A percentile compares a stretch with the other conserved stretches of the same genome.
phyloP scores from a whole-genome alignment of 75 land plant genomes.

The Gnetum montanum region DNA sequence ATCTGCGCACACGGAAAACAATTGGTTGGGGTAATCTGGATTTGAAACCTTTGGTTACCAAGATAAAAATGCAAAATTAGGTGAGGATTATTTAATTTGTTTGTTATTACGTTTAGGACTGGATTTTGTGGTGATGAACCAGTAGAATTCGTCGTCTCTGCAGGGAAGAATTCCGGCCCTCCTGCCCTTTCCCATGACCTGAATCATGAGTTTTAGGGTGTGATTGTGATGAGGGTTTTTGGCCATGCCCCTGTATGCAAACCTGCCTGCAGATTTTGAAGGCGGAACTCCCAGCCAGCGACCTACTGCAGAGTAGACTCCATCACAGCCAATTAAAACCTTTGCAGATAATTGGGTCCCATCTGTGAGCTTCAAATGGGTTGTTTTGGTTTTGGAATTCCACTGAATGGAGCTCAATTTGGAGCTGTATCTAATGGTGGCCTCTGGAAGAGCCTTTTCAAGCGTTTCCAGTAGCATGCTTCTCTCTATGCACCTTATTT shows the following conservation, averaged over 20 bases:
- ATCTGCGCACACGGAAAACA: not conserved
- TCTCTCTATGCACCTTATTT: conserved; percentile 41
- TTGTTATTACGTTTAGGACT: conserved; percentile 6
- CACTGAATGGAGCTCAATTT: no score
- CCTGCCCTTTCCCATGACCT: conserved; percentile 41
- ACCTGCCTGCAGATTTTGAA: conserved; percentile 37
- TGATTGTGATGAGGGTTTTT: conserved; percentile 20
- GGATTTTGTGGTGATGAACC: conserved; percentile 44
- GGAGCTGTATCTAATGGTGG: conserved; percentile 19
- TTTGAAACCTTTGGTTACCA: not conserved
- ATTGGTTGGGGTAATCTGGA: not conserved
- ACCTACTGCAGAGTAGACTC: no score
- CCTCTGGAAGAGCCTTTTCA: conserved; percentile 36
- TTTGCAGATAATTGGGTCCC: no score
- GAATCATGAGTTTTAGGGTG: conserved; percentile 13
- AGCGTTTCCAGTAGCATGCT: conserved; percentile 35
- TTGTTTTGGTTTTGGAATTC: no score
- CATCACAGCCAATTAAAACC: no score
- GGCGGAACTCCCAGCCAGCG: no score
- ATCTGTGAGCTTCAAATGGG: no score
- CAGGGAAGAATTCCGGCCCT: conserved; percentile 46
- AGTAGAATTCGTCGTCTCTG: conserved; percentile 31
- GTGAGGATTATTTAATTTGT: no score
- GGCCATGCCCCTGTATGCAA: conserved; percentile 34
- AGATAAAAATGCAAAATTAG: not conserved